Percentiles rank a stretch among this genome's conserved stretches.
Evolutionary conservation across 2,329 filamentous ascomycete species (phyloP).

Genomic region (Cytospora piceicola): DNA sequence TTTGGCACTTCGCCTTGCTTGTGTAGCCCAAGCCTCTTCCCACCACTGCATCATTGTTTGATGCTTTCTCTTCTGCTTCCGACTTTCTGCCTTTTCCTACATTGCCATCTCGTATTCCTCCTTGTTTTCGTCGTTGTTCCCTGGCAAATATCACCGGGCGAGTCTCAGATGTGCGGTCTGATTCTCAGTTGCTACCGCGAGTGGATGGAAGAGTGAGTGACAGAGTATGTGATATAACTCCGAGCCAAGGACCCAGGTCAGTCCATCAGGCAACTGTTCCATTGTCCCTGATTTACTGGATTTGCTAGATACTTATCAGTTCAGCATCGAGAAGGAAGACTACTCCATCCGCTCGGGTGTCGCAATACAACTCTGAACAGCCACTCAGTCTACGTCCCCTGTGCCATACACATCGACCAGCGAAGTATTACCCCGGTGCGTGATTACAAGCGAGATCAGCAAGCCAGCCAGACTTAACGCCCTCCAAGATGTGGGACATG

Average conservation of each 20-base stretch:
- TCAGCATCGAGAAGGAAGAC: background rate
- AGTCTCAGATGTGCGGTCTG: slow-evolving; percentile 6
- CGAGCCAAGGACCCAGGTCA: background rate
- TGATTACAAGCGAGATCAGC: background rate
- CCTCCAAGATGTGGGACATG: slow-evolving; percentile 26
- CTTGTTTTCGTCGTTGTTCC: background rate
- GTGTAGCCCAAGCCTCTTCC: background rate
- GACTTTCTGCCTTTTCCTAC: background rate
- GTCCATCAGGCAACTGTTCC: too few relatives aligned
- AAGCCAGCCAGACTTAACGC: background rate
- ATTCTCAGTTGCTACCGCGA: background rate
- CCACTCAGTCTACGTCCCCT: background rate
- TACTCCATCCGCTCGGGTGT: background rate
- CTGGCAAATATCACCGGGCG: slow-evolving; percentile 12
- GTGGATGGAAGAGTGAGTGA: background rate
- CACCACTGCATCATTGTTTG: slow-evolving; percentile 9
- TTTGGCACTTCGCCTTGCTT: slow-evolving; percentile 10
- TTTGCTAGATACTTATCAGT: background rate
- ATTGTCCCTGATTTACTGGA: too few relatives aligned
- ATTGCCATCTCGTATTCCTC: background rate
- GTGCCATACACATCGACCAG: background rate
- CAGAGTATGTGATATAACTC: background rate
- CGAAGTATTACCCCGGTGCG: background rate
- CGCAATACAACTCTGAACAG: background rate
- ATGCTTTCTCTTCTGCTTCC: background rate